A percentile compares a stretch with the other conserved stretches of the same genome.
phyloP scores from a whole-genome alignment of 176 grass and related monocot genomes.

The Carex cristatella region DNA sequence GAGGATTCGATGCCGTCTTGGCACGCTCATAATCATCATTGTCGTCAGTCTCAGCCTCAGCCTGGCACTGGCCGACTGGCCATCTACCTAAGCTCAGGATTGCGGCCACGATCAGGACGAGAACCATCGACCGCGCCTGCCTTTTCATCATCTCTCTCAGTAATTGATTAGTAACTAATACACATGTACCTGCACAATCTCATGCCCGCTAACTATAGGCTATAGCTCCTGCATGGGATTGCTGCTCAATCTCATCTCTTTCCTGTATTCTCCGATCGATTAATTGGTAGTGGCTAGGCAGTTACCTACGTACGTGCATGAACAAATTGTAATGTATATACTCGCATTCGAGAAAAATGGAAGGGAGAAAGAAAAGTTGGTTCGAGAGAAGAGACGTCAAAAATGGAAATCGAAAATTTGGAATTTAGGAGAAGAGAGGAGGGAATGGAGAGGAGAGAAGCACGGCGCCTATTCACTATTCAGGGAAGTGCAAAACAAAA shows the following conservation, averaged over 20 bases:
- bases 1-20: conserved; percentile 17
- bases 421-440: conserved; percentile 5
- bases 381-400: neutral
- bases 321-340: no score
- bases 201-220: neutral
- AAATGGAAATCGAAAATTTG: neutral
- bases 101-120: neutral
- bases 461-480: neutral
- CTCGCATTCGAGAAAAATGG: no score
- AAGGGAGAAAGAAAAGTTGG: neutral
- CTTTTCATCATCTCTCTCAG: neutral
- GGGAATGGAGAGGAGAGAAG: conserved; percentile 3
- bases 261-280: neutral
- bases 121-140: neutral
- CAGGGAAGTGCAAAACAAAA: neutral
- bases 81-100: conserved; percentile 5
- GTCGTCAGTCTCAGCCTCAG: neutral
- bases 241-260: neutral
- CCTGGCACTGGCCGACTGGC: conserved; percentile 4
- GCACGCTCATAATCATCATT: neutral
- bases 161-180: no score
- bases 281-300: neutral
- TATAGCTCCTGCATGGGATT: neutral
- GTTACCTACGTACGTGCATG: no score
- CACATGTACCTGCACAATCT: neutral